phyloP scores from a whole-genome alignment of 23 red algal genomes.

The Gracilaria domingensis region DNA sequence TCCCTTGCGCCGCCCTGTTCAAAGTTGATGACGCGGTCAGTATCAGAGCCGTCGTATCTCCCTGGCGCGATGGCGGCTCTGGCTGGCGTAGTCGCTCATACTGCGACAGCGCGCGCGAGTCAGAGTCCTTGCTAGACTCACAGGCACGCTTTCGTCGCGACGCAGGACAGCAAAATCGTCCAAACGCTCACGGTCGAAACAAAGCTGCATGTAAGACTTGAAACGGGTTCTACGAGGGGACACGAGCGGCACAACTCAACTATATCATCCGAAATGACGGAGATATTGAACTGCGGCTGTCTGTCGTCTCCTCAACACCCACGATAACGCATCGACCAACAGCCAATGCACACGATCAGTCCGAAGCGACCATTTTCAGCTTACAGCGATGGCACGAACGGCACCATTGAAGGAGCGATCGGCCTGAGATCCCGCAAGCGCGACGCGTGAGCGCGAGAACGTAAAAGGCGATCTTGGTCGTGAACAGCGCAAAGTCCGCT shows the following conservation, averaged over 20 bases:
- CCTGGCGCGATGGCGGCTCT: neutral
- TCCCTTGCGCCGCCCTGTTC: neutral
- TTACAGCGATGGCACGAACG: too few relatives aligned
- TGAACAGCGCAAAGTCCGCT: too few relatives aligned
- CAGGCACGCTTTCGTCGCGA: slow-evolving; percentile 24
- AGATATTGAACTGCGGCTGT: slow-evolving; percentile 40
- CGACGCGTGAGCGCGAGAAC: neutral
- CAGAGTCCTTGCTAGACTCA: neutral
- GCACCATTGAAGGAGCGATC: neutral
- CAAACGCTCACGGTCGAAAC: neutral
- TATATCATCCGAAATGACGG: slow-evolving; percentile 36
- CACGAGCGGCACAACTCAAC: slow-evolving; percentile 1
- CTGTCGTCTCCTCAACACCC: neutral
- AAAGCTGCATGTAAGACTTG: neutral
- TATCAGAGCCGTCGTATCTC: too few relatives aligned
- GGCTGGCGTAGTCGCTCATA: neutral
- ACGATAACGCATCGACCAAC: neutral
- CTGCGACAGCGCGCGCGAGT: neutral
- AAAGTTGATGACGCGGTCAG: neutral
- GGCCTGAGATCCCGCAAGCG: too few relatives aligned
- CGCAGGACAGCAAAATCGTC: neutral
- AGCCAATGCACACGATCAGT: neutral
- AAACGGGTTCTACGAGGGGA: slow-evolving; percentile 27
- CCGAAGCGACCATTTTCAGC: neutral
- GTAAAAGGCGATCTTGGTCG: neutral